A percentile compares a stretch with the other conserved stretches of the same genome.
Conservation (phyloP, 2,329 filamentous ascomycete genomes). For the Ascocoryne sarcoides region DNA sequence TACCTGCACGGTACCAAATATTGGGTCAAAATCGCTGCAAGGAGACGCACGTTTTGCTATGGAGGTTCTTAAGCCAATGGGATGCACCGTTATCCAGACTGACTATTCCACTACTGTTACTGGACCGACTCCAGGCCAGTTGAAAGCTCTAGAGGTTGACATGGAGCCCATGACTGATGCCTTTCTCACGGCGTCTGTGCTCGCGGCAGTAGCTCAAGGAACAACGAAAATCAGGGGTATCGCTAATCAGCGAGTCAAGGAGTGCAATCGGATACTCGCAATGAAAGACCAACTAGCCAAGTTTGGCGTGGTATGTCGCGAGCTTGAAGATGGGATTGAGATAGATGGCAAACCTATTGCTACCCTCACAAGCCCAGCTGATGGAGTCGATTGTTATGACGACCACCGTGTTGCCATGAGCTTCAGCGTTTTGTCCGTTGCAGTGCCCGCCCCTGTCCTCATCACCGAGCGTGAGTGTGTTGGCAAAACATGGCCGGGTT, state of each 20-base stretch:
- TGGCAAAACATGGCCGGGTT: conserved; percentile 97
- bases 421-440: conserved; percentile 78
- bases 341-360: conserved; percentile 44
- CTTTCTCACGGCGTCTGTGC: conserved; percentile 87
- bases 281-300: conserved; percentile 95
- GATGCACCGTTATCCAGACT: conserved; percentile 80
- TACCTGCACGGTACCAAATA: conserved; percentile 92
- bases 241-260: conserved; percentile 95
- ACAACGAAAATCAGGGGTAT: conserved; percentile 87
- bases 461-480: conserved; percentile 88
- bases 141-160: conserved; percentile 78
- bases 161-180: conserved; percentile 99
- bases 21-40: conserved; percentile 84
- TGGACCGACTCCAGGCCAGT: conserved; percentile 64
- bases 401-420: conserved; percentile 98
- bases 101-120: conserved; percentile 84
- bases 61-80: conserved; percentile 86
- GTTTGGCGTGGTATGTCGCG: conserved; percentile 77
- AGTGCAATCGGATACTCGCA: conserved; percentile 91
- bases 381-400: conserved; percentile 83
- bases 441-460: conserved; percentile 61
- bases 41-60: conserved; percentile 92
- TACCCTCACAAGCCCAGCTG: conserved; percentile 45
- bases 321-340: conserved; percentile 92
- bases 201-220: conserved; percentile 80